Percentiles rank a stretch among this genome's conserved stretches.
phyloP scores from a whole-genome alignment of 768 basidiomycete genomes.

The Roridomyces roridus region DNA sequence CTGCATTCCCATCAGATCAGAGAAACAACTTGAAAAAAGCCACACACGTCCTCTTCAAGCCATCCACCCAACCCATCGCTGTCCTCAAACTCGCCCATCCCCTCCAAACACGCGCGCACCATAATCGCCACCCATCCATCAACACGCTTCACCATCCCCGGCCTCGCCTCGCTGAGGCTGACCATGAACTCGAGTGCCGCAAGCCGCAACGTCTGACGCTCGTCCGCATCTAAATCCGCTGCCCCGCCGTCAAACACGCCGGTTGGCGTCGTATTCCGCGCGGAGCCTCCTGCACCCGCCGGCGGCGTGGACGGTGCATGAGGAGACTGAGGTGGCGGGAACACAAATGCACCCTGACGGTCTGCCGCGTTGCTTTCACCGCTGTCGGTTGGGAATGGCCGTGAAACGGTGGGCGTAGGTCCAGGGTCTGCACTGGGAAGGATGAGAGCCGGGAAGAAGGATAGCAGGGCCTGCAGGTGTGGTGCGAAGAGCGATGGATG shows the following conservation, averaged over 20 bases:
- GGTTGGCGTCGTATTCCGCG: slow-evolving; percentile 38
- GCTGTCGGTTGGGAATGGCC: slow-evolving; percentile 47
- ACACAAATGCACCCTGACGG: slow-evolving; percentile 46
- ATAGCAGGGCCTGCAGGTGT: slow-evolving; percentile 69
- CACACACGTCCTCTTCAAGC: slow-evolving; percentile 78
- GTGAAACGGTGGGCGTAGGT: slow-evolving; percentile 54
- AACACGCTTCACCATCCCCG: slow-evolving; percentile 70
- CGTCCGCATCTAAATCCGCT: slow-evolving; percentile 61
- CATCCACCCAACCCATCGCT: slow-evolving; percentile 54
- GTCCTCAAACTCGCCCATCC: slow-evolving; percentile 80
- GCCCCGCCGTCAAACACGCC: slow-evolving; percentile 34
- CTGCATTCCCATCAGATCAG: too few relatives aligned
- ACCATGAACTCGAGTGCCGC: slow-evolving; percentile 86
- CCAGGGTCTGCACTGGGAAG: slow-evolving; percentile 61
- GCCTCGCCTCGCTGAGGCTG: slow-evolving; percentile 75
- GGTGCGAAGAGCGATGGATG: slow-evolving; percentile 77
- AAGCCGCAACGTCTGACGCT: slow-evolving; percentile 70
- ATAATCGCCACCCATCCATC: slow-evolving; percentile 74
- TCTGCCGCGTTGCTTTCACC: slow-evolving; percentile 15
- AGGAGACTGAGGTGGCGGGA: slow-evolving; percentile 39
- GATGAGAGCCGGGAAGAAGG: slow-evolving; percentile 76
- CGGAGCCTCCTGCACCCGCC: slow-evolving; percentile 54
- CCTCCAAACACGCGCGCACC: slow-evolving; percentile 80
- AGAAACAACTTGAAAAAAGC: not conserved
- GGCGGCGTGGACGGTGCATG: slow-evolving; percentile 38